Percentiles rank a stretch among this genome's conserved stretches.
Evolutionary conservation across 2,329 filamentous ascomycete species (phyloP).

Genomic region (Didymella keratinophila): DNA sequence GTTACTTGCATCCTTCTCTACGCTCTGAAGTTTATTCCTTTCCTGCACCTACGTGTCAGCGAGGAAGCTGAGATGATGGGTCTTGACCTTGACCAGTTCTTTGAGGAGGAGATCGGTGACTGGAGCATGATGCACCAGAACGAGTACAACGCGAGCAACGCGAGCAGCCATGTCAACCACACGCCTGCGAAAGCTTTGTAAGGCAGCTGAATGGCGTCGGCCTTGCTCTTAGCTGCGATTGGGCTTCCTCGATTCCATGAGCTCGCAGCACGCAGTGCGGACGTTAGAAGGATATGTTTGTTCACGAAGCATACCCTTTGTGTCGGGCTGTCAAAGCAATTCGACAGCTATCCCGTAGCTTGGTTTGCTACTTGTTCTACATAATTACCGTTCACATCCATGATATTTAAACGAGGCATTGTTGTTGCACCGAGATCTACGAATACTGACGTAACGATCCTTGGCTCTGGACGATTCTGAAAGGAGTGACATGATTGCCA

Average conservation of each 20-base stretch:
- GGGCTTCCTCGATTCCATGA: no score
- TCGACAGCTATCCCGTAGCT: no score
- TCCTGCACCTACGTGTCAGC: slow-evolving; percentile 62
- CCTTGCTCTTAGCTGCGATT: not conserved
- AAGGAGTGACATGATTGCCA: no score
- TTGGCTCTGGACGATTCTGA: no score
- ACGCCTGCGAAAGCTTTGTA: slow-evolving; percentile 1
- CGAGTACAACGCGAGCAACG: slow-evolving; percentile 27
- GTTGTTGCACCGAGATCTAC: no score
- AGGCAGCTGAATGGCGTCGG: not conserved
- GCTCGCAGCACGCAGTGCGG: no score
- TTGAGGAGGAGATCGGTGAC: slow-evolving; percentile 65
- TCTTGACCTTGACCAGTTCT: slow-evolving; percentile 63
- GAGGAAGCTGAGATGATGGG: slow-evolving; percentile 65
- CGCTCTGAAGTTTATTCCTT: slow-evolving; percentile 63
- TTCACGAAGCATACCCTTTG: not conserved
- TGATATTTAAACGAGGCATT: no score
- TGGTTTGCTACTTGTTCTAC: no score
- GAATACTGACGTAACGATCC: no score
- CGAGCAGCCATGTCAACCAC: slow-evolving; percentile 26
- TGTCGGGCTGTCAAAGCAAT: no score
- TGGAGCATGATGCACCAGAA: slow-evolving; percentile 53
- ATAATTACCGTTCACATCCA: no score
- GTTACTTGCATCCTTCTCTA: slow-evolving; percentile 62
- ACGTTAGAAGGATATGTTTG: no score